Evolutionary conservation across 2,329 filamentous ascomycete species (phyloP).

Genomic region (Drechslerella coelobrocha): DNA sequence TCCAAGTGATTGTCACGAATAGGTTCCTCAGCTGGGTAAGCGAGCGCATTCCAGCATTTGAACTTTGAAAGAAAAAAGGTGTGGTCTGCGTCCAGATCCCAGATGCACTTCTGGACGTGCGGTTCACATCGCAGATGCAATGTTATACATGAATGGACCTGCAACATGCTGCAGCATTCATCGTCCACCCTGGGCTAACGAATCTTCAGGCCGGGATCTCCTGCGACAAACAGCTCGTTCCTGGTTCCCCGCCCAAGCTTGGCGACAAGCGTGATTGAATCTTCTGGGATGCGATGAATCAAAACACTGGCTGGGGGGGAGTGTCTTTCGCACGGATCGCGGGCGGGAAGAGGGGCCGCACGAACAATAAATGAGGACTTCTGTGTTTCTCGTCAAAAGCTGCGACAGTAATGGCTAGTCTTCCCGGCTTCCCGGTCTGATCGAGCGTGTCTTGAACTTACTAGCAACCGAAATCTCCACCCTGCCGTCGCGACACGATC

Average conservation of each 20-base stretch:
- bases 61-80: not conserved
- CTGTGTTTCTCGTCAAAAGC: slow-evolving; percentile 11
- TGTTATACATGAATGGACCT: not conserved
- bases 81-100: not conserved
- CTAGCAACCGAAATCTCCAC: slow-evolving; percentile 8
- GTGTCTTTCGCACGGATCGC: slow-evolving; percentile 39
- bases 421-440: slow-evolving; percentile 33
- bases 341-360: slow-evolving; percentile 29
- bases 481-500: not conserved
- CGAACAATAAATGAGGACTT: not conserved
- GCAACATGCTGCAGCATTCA: no score
- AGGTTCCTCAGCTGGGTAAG: no score
- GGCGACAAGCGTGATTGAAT: not conserved
- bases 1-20: no score
- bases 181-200: not conserved
- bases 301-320: not conserved
- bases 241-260: not conserved
- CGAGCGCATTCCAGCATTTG: no score
- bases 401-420: slow-evolving; percentile 12
- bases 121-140: slow-evolving; percentile 1
- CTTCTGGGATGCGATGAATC: not conserved
- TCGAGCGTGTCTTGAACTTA: slow-evolving; percentile 4
- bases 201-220: not conserved
- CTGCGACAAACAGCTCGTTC: not conserved
- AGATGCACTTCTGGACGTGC: not conserved